These are phyloP conservation scores for Colletotrichum orbiculare DNA, from an alignment of 2,329 filamentous ascomycete genomes.

Conservation along the genomic window DNA sequence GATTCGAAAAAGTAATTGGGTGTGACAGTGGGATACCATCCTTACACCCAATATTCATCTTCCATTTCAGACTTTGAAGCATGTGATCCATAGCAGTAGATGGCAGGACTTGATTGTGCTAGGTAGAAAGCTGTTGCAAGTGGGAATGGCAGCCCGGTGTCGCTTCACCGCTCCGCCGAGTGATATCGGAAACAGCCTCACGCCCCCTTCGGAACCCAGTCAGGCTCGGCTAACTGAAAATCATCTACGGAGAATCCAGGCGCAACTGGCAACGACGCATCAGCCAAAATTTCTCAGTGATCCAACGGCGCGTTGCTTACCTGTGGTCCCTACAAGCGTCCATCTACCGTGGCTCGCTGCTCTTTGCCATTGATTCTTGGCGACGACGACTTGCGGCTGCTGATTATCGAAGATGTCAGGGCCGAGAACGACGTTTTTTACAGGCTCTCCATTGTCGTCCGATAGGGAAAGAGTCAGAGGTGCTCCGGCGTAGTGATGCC, in stretches of 20 bases:
- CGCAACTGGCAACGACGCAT: neutral
- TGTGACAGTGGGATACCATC: too few relatives aligned
- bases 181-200: neutral
- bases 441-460: constrained; percentile 52
- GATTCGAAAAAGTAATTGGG: too few relatives aligned
- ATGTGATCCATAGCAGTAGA: too few relatives aligned
- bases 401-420: constrained; percentile 55
- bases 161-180: too few relatives aligned
- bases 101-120: too few relatives aligned
- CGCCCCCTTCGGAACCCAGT: constrained; percentile 16
- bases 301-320: too few relatives aligned
- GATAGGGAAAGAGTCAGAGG: constrained; percentile 59
- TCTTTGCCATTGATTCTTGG: constrained; percentile 57
- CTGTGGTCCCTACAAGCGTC: constrained; percentile 56
- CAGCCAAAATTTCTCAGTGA: too few relatives aligned
- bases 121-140: too few relatives aligned
- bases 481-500: constrained; percentile 66
- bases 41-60: too few relatives aligned
- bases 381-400: constrained; percentile 56
- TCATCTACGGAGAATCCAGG: constrained; percentile 3
- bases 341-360: constrained; percentile 57
- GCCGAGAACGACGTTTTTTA: constrained; percentile 51
- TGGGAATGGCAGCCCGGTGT: too few relatives aligned
- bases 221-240: constrained; percentile 8
- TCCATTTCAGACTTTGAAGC: too few relatives aligned